Conservation (phyloP, 805 yeast genomes). For the Starmerella davenportii region DNA sequence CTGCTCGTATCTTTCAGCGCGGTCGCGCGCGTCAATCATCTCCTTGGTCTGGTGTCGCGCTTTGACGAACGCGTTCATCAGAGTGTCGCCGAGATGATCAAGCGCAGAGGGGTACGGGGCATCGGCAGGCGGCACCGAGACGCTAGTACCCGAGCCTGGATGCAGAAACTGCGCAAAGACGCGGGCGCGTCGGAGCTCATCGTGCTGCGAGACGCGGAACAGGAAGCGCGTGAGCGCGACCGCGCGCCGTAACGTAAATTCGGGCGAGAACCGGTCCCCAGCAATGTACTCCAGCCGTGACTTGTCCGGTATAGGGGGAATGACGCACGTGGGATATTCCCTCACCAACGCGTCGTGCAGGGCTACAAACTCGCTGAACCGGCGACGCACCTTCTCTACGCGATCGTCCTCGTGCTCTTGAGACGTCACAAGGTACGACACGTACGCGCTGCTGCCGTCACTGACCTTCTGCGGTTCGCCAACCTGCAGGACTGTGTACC, state of each 20-base stretch:
- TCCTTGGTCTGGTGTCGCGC: slow-evolving; percentile 48
- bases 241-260: slow-evolving; percentile 69
- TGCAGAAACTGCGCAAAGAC: slow-evolving; percentile 56
- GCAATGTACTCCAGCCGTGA: slow-evolving; percentile 79
- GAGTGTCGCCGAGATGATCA: slow-evolving; percentile 75
- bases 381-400: slow-evolving; percentile 38
- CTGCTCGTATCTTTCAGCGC: slow-evolving; percentile 68
- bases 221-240: slow-evolving; percentile 64
- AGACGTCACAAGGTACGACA: slow-evolving; percentile 52
- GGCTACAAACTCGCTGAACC: slow-evolving; percentile 75
- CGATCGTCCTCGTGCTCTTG: slow-evolving; percentile 17
- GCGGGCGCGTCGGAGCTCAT: slow-evolving; percentile 48
- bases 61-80: slow-evolving; percentile 84
- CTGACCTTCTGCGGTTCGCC: slow-evolving; percentile 17
- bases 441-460: slow-evolving; percentile 31
- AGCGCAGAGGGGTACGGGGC: slow-evolving; percentile 9
- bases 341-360: slow-evolving; percentile 54
- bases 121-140: background rate
- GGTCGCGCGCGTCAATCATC: slow-evolving; percentile 65
- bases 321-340: slow-evolving; percentile 69
- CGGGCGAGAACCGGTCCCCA: slow-evolving; percentile 77
- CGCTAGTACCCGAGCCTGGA: background rate
- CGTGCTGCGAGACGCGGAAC: slow-evolving; percentile 56
- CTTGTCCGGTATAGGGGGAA: slow-evolving; percentile 90
- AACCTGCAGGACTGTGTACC: slow-evolving; percentile 11